Evolutionary conservation across 805 yeast species (phyloP), one percentile per base, ranked within the genome.

Genomic region (Starmerella potacharoeniae): DNA sequence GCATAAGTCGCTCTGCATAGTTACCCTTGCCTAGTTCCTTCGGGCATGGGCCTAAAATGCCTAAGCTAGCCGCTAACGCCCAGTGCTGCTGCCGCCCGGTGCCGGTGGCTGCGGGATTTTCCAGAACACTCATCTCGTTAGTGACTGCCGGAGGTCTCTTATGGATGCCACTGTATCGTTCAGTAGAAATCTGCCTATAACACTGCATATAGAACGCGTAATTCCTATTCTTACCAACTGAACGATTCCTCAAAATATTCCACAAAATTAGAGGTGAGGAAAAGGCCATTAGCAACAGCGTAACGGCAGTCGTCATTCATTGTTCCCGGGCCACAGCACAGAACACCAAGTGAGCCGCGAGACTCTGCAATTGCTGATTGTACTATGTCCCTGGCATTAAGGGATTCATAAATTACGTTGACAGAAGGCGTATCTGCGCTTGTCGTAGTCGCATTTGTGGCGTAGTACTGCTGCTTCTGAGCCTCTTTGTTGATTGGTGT

Each of bases 211-310:
- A 22, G 22, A 22, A 22, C 22, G 22, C 22, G 22, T 22, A 22
- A 22, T 22, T 22, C 22, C 22, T 7, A 9, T 17, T 6, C 36
- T 58, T 63, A 79, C 91, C 91, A 84, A 17, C 77, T 73, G 68
- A 83, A 87, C 47, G 82, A 70, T 65, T 83, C 87, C 65, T 85
- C 91, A 64, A 73, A 79, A 64, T 79, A 79, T 56, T 83, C 87
- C 16, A 85, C 75, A 47, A 84, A 71, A 43, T 74, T 71, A 3
- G 71, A 68, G 29, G 73, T 66, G 29, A 68, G 58, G 11, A 68
- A 67, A 29, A 82, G 66, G 48, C 73, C 68, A 14, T 69, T 61
- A 0, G 76, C 71, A 5, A 81, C 75, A 4, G 74, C 65, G 36
- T 70, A 64, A 64, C 91, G 74, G 29, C 80, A 58, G 5, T 69